Evolutionary conservation across 2,329 filamentous ascomycete species (phyloP).

Genomic region (Ceratocystis ficicola): DNA sequence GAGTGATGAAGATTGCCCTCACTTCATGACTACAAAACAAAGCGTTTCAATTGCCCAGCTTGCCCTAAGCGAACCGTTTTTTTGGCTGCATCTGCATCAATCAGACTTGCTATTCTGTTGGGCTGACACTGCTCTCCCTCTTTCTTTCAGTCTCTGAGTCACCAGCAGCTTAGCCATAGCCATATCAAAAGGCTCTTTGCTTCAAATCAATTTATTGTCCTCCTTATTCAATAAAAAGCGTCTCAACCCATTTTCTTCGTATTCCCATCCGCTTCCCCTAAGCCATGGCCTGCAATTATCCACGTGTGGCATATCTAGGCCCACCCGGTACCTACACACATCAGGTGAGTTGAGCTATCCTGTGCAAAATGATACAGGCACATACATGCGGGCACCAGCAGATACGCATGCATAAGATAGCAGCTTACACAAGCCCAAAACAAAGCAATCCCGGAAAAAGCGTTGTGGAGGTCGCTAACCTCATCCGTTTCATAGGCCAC

Average conservation of each 20-base stretch:
- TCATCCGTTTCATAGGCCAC: slow-evolving; percentile 31
- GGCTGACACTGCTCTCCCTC: too few relatives aligned
- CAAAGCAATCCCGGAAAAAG: not conserved
- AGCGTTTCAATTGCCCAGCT: too few relatives aligned
- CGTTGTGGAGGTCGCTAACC: not conserved
- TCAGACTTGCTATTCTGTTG: too few relatives aligned
- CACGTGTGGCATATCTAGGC: slow-evolving; percentile 39
- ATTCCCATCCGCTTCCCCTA: not conserved
- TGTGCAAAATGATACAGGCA: not conserved
- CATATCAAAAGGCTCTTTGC: too few relatives aligned
- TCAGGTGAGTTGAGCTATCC: slow-evolving; percentile 31
- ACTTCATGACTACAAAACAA: too few relatives aligned
- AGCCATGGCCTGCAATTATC: slow-evolving; percentile 27
- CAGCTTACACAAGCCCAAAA: not conserved
- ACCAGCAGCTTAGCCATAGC: too few relatives aligned
- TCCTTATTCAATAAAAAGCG: not conserved
- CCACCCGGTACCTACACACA: slow-evolving; percentile 40
- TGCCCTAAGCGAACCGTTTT: too few relatives aligned
- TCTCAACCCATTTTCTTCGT: not conserved
- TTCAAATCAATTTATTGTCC: too few relatives aligned
- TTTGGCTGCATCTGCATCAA: too few relatives aligned
- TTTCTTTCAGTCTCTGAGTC: too few relatives aligned
- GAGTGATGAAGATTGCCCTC: too few relatives aligned
- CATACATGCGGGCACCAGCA: slow-evolving; percentile 10
- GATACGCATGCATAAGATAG: slow-evolving; percentile 21